phyloP scores from a whole-genome alignment of 441 rosid genomes.

The Erysimum cheiri region DNA sequence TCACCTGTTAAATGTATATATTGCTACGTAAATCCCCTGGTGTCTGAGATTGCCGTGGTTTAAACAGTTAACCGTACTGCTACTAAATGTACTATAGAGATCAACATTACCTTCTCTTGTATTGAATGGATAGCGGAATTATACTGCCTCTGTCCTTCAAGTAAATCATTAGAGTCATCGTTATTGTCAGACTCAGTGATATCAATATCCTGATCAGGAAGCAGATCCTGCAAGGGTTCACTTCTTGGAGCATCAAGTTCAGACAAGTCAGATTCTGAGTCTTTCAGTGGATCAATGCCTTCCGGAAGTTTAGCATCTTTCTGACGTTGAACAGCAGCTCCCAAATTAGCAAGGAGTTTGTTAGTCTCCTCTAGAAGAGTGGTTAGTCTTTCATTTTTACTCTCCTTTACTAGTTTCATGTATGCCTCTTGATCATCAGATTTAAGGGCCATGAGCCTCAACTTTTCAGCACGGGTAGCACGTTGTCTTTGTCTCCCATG shows the following conservation, averaged over 20 bases:
- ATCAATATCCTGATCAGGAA: conserved; percentile 73
- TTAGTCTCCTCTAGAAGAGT: conserved; percentile 96
- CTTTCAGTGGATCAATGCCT: conserved; percentile 70
- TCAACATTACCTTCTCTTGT: conserved; percentile 79
- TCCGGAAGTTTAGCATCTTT: conserved; percentile 81
- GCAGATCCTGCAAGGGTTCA: conserved; percentile 69
- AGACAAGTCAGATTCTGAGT: conserved; percentile 71
- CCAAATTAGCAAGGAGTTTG: conserved; percentile 90
- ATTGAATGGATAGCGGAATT: conserved; percentile 96
- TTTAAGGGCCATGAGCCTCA: conserved; percentile 96
- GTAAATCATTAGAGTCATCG: conserved; percentile 82
- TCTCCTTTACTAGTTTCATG: conserved; percentile 97
- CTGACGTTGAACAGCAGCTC: conserved; percentile 99
- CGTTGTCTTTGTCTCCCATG: conserved; percentile 99
- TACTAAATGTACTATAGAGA: conserved; percentile 4
- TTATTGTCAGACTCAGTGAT: conserved; percentile 74
- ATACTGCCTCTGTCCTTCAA: conserved; percentile 98
- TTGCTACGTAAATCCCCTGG: conserved; percentile 40
- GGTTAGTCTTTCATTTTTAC: conserved; percentile 95
- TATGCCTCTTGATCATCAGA: conserved; percentile 99
- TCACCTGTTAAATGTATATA: conserved; percentile 63
- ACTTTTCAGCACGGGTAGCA: conserved; percentile 96
- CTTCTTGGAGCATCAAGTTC: conserved; percentile 76
- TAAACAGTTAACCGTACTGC: conserved; percentile 6
- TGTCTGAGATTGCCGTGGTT: conserved; percentile 14